Base-by-base conservation (phyloP, 225 moss, liverwort and hornwort genomes). In the Marchantia paleacea region DNA sequence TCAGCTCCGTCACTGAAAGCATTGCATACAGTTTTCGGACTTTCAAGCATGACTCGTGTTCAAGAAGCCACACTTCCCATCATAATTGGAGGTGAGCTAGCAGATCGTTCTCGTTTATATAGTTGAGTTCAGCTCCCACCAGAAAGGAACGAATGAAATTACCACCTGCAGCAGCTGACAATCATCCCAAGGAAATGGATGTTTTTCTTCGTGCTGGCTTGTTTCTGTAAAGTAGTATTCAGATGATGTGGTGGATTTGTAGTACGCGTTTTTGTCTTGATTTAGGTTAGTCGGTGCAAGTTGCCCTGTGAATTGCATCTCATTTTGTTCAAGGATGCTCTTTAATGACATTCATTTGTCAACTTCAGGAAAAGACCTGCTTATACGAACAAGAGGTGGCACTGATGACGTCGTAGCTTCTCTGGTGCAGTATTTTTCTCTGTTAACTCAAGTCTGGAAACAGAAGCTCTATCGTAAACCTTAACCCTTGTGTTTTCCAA, bases 301-400 rank as follows among this genome's bases (percentile, higher is more conserved):
- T 39, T 39, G 39, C 39, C 39, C 39, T 39, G 39, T 5, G 25
- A 50, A 71, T 0, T 20, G 18, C n/a, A 7, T 6, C 20, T 71
- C 49, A 7, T 75, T 20, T 75, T 7, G 8, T 20, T 7, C 29
- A 30, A 58, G 19, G 55, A 30, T 8, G 73, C 73, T 24, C 52
- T 70, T 5, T 55, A 26, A 26, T 74, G 15, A 28, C 15, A 7
- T 14, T 24, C 28, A 15, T 74, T 60, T 61, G 64, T 20, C 24
- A 16, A 76, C 51, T 83, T 78, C 83, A 86, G 87, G 87, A 81
- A 20, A 63, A 50, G 87, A 87, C 65, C 18, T 87, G 6, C 55
- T 85, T 20, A 73, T 82, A 66, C 80, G 64, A 49, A 79, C 87
- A 71, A 65, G 60, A 51, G 67, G 69, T 18, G 74, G 68, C 57